Conservation (phyloP, 495 filamentous ascomycete species). For the Physcia stellaris region DNA sequence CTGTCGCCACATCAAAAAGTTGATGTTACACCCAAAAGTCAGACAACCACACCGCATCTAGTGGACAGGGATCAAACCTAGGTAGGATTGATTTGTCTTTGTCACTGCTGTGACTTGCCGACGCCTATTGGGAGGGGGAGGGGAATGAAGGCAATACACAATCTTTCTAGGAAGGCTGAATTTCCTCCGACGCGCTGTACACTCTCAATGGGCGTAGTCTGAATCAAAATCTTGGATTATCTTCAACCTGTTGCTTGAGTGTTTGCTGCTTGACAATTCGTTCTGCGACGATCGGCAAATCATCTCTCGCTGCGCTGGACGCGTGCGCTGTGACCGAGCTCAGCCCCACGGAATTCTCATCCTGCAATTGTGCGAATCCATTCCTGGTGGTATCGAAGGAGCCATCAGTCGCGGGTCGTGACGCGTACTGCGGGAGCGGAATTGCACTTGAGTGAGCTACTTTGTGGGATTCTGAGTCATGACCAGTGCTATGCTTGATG, state of each 20-base stretch:
- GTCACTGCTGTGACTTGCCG: too few relatives aligned
- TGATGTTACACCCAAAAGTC: too few relatives aligned
- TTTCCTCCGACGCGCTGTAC: too few relatives aligned
- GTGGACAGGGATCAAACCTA: too few relatives aligned
- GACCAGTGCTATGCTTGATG: conserved; percentile 9
- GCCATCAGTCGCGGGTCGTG: neutral
- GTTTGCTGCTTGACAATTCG: neutral
- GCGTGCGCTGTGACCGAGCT: neutral
- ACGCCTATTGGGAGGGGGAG: too few relatives aligned
- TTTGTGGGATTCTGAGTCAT: conserved; percentile 11
- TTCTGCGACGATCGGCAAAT: neutral
- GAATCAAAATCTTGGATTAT: too few relatives aligned
- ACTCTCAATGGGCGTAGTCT: too few relatives aligned
- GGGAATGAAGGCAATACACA: too few relatives aligned
- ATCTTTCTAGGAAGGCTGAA: too few relatives aligned
- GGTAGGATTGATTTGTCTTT: too few relatives aligned
- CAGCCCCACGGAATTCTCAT: neutral
- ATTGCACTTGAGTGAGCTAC: neutral
- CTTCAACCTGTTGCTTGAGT: neutral
- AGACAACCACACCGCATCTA: too few relatives aligned
- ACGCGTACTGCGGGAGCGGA: neutral
- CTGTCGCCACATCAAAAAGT: too few relatives aligned
- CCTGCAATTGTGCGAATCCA: neutral
- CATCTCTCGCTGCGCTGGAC: neutral
- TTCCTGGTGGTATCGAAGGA: neutral